Percentiles rank a stretch among this genome's conserved stretches.
Evolutionary conservation across 1,284 basidiomycete genomes (phyloP).

Genomic region (Fomitopsis palustris): DNA sequence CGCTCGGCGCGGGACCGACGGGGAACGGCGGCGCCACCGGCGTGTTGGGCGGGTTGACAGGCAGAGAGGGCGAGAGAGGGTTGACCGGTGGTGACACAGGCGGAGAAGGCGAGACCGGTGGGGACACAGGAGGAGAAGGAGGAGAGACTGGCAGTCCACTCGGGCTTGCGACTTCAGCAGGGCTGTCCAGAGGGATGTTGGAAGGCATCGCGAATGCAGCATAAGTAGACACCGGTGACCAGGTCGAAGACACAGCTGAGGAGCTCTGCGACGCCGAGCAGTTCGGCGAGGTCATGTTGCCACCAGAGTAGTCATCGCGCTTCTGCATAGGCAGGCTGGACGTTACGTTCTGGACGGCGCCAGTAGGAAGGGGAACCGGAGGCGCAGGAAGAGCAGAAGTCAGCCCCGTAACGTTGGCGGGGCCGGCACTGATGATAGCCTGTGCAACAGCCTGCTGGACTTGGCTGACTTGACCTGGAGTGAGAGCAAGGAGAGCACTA

Average conservation of each 20-base stretch:
- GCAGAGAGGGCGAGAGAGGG: conserved; percentile 19
- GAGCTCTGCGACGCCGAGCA: not conserved
- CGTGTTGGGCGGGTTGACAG: conserved; percentile 22
- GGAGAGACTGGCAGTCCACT: not conserved
- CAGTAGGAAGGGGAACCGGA: not conserved
- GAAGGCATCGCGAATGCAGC: not conserved
- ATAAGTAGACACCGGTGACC: not conserved
- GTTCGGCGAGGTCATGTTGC: not conserved
- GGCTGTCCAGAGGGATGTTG: not conserved
- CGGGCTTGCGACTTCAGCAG: not conserved
- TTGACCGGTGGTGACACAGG: not conserved
- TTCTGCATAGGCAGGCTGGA: not conserved
- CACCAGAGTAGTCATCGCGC: not conserved
- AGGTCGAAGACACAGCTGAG: not conserved
- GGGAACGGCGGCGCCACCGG: conserved; percentile 5
- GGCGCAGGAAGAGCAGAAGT: not conserved
- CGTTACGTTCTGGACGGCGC: not conserved
- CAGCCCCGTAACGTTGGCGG: not conserved
- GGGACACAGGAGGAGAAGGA: not conserved
- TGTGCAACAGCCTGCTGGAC: conserved; percentile 4
- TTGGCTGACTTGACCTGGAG: not conserved
- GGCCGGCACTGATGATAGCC: not conserved
- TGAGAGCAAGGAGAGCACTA: not conserved
- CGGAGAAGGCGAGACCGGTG: conserved; percentile 9
- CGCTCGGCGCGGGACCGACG: not conserved